Conservation (phyloP, 2,329 filamentous ascomycete genomes). For the Orbilia brochopaga region DNA sequence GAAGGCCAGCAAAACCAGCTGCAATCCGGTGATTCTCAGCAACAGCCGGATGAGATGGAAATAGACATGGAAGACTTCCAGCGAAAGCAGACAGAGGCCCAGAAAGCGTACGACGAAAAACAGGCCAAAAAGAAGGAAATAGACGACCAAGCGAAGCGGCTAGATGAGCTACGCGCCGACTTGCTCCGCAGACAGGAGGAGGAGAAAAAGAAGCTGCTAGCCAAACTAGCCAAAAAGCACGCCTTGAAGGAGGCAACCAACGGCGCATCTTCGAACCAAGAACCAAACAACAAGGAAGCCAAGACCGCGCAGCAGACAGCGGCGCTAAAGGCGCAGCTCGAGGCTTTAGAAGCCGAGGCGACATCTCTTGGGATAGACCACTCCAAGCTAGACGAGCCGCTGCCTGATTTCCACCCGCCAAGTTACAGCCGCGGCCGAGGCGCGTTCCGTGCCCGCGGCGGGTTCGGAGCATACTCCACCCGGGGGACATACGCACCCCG, state of each 20-base stretch:
- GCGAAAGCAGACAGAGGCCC: conserved; percentile 73
- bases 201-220: conserved; percentile 68
- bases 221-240: conserved; percentile 67
- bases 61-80: conserved; percentile 74
- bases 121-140: conserved; percentile 68
- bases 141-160: conserved; percentile 67
- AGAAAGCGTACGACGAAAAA: conserved; percentile 72
- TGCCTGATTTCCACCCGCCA: conserved; percentile 54
- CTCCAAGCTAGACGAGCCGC: conserved; percentile 60
- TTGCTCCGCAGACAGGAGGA: conserved; percentile 69
- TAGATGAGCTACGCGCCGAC: conserved; percentile 70
- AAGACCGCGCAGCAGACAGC: conserved; percentile 64
- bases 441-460: conserved; percentile 57
- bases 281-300: conserved; percentile 53
- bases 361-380: conserved; percentile 72
- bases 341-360: conserved; percentile 75
- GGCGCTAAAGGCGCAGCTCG: conserved; percentile 72
- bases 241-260: conserved; percentile 54
- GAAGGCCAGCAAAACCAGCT: conserved; percentile 54
- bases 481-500: conserved; percentile 56
- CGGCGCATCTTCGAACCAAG: conserved; percentile 20
- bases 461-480: conserved; percentile 53
- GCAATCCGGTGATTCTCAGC: conserved; percentile 50
- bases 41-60: conserved; percentile 61
- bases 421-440: conserved; percentile 60